phyloP scores from a whole-genome alignment of 441 rosid genomes.

The Aleurites moluccanus region DNA sequence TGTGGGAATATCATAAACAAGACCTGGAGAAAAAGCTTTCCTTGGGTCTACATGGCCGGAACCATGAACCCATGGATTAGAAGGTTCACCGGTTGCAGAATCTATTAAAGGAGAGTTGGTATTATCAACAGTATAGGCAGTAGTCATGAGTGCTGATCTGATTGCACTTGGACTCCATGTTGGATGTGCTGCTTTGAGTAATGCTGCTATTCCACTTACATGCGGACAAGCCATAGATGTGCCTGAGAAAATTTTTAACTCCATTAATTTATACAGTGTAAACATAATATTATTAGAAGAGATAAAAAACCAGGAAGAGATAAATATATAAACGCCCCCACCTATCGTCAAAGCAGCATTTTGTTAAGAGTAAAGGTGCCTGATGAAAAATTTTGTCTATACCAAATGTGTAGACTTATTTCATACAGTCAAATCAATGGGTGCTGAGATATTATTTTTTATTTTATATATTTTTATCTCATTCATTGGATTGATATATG shows the following conservation, averaged over 20 bases:
- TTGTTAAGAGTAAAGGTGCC: too few relatives aligned
- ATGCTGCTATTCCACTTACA: conserved; percentile 73
- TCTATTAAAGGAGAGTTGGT: neutral
- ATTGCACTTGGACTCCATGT: conserved; percentile 75
- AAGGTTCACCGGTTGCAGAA: neutral
- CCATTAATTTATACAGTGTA: too few relatives aligned
- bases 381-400: too few relatives aligned
- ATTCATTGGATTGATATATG: too few relatives aligned
- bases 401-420: too few relatives aligned
- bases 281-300: too few relatives aligned
- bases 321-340: too few relatives aligned
- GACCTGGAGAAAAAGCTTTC: conserved; percentile 74
- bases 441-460: too few relatives aligned
- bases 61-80: conserved; percentile 14
- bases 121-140: conserved; percentile 37
- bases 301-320: too few relatives aligned
- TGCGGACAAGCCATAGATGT: conserved; percentile 97
- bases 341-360: too few relatives aligned
- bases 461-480: too few relatives aligned
- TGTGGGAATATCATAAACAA: conserved; percentile 53
- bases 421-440: too few relatives aligned
- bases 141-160: conserved; percentile 85
- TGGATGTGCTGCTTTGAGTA: conserved; percentile 69
- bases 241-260: conserved; percentile 38
- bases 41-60: conserved; percentile 52